These are phyloP conservation scores for Rhododendron williamsianum DNA, from an alignment of 148 eudicot genomes.

Conservation along the genomic window DNA sequence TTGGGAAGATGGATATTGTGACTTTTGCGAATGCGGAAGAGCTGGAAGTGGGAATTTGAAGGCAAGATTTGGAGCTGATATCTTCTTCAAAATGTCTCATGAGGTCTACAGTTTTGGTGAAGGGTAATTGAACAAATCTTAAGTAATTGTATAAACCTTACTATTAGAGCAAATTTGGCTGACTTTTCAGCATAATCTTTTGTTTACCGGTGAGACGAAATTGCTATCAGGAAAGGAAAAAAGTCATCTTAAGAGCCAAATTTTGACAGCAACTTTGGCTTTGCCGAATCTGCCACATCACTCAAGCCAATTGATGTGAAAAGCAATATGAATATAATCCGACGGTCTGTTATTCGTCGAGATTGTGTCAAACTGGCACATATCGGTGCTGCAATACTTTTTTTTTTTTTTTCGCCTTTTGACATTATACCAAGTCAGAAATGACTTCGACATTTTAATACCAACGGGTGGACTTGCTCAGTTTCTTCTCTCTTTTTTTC, in stretches of 20 bases:
- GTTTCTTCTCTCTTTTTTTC: background rate
- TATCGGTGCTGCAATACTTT: background rate
- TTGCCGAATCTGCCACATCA: background rate
- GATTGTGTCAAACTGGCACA: background rate
- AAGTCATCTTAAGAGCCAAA: background rate
- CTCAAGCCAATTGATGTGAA: background rate
- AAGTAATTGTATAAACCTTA: background rate
- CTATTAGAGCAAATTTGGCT: background rate
- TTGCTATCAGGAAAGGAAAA: background rate
- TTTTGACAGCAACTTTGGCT: background rate
- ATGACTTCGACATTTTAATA: background rate
- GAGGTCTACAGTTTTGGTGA: conserved; percentile 56
- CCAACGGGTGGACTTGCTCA: background rate
- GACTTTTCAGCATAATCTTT: too few relatives aligned
- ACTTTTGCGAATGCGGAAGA: conserved; percentile 38
- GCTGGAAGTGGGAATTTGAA: conserved; percentile 20
- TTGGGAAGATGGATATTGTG: conserved; percentile 60
- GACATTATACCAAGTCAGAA: background rate
- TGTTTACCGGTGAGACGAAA: background rate
- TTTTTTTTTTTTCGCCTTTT: too few relatives aligned
- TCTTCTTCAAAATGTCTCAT: conserved; percentile 55
- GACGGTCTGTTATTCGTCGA: background rate
- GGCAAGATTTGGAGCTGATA: conserved; percentile 42
- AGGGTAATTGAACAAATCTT: conserved; percentile 28
- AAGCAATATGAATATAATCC: background rate